A percentile compares a stretch with the other conserved stretches of the same genome.
phyloP scores from a whole-genome alignment of 441 rosid species.

The Gossypium aridum region DNA sequence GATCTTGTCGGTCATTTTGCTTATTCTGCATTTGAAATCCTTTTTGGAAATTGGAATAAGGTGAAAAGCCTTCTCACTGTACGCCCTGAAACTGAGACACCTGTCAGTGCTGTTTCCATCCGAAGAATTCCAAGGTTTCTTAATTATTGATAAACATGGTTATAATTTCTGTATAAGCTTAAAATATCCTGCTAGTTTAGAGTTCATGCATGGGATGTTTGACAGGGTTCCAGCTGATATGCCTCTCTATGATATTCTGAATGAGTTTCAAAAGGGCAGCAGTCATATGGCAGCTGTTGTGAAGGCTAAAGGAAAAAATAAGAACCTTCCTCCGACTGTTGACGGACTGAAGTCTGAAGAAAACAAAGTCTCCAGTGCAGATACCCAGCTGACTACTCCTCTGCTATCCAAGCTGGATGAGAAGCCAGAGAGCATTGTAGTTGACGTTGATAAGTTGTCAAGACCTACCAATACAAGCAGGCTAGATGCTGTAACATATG shows the following conservation, averaged over 20 bases:
- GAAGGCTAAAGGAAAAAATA: slow-evolving; percentile 59
- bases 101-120: slow-evolving; percentile 91
- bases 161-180: background rate
- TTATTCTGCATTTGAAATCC: background rate
- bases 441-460: slow-evolving; percentile 56
- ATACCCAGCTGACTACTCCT: slow-evolving; percentile 53
- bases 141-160: background rate
- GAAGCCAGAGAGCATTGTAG: slow-evolving; percentile 47
- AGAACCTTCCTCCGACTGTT: slow-evolving; percentile 29
- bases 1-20: slow-evolving; percentile 3
- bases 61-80: slow-evolving; percentile 94
- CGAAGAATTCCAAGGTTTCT: slow-evolving; percentile 80
- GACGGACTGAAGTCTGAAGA: slow-evolving; percentile 42
- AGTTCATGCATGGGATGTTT: slow-evolving; percentile 30
- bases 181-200: background rate
- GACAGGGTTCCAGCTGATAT: slow-evolving; percentile 87
- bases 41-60: slow-evolving; percentile 25
- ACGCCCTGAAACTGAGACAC: slow-evolving; percentile 95
- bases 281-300: slow-evolving; percentile 99
- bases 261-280: slow-evolving; percentile 97
- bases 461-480: slow-evolving; percentile 23
- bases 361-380: slow-evolving; percentile 24
- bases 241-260: slow-evolving; percentile 87
- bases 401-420: slow-evolving; percentile 48
- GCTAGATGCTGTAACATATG: slow-evolving; percentile 34